These are phyloP conservation scores for Bimuria novae-zelandiae DNA, from an alignment of 2,329 filamentous ascomycete species.

Conservation along the genomic window DNA sequence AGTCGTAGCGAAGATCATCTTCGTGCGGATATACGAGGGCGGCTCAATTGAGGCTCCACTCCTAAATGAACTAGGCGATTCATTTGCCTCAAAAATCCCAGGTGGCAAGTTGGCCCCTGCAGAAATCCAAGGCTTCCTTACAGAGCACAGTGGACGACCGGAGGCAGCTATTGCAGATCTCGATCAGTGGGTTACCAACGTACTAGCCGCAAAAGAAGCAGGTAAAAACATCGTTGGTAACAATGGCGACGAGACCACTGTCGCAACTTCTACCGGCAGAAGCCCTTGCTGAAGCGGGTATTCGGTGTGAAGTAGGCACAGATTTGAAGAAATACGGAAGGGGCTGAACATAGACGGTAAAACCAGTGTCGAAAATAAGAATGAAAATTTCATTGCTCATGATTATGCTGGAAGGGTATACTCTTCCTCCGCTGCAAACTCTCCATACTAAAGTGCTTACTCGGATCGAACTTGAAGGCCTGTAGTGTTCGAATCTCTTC, in stretches of 20 bases:
- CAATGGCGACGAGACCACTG: slow-evolving; percentile 1
- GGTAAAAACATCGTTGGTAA: not conserved
- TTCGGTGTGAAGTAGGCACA: not conserved
- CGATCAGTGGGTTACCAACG: not conserved
- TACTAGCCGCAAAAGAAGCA: not conserved
- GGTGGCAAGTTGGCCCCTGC: slow-evolving; percentile 14
- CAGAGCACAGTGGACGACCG: not conserved
- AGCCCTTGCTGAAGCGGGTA: not conserved
- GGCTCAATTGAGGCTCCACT: slow-evolving; percentile 36
- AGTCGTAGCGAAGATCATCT: slow-evolving; percentile 23
- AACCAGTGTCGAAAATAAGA: not conserved
- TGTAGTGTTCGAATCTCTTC: slow-evolving; percentile 10
- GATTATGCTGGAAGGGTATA: slow-evolving; percentile 9
- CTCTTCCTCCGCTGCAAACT: slow-evolving; percentile 6
- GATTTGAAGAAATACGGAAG: not conserved
- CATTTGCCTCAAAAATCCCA: slow-evolving; percentile 15
- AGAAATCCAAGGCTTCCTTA: slow-evolving; percentile 20
- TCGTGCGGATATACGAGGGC: slow-evolving; percentile 24
- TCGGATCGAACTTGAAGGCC: slow-evolving; percentile 10
- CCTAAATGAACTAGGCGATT: not conserved
- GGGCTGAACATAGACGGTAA: not conserved
- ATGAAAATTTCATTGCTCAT: slow-evolving; percentile 8
- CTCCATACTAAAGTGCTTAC: slow-evolving; percentile 7
- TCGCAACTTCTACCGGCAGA: no score
- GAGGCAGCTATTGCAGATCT: not conserved